Conservation (phyloP, 2,329 filamentous ascomycete species). For the Colletotrichum sp. region DNA sequence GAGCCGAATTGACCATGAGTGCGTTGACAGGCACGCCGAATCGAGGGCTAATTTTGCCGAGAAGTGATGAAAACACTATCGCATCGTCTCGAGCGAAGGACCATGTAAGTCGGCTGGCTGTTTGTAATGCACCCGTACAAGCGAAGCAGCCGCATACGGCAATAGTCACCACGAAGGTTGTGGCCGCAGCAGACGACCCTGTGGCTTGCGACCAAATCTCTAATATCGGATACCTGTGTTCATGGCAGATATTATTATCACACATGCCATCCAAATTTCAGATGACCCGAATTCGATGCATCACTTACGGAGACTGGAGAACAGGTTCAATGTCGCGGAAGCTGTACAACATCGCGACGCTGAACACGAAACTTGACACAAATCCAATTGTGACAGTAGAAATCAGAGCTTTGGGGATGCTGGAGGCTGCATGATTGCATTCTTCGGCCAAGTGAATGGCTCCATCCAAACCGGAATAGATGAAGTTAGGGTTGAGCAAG, state of each 20-base stretch:
- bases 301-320: neutral
- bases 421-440: constrained; percentile 30
- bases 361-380: constrained; percentile 33
- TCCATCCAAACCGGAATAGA: constrained; percentile 40
- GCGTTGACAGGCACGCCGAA: constrained; percentile 12
- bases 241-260: fast-evolving
- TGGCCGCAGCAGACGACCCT: neutral
- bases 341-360: constrained; percentile 31
- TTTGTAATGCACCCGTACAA: constrained; percentile 4
- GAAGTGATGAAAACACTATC: neutral
- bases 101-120: constrained; percentile 13
- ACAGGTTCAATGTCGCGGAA: constrained; percentile 24
- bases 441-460: constrained; percentile 44
- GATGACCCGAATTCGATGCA: fast-evolving
- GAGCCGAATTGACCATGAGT: neutral
- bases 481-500: constrained; percentile 40
- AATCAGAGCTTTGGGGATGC: constrained; percentile 36
- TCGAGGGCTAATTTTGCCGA: neutral
- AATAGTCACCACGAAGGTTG: neutral
- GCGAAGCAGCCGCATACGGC: constrained; percentile 9
- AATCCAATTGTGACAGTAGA: constrained; percentile 37
- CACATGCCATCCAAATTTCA: fast-evolving
- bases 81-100: constrained; percentile 16
- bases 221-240: neutral
- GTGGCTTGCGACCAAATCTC: constrained; percentile 15